Percentiles rank a stretch among this genome's conserved stretches.
phyloP scores from a whole-genome alignment of 306 rosid genomes.

The Cicer arietinum region DNA sequence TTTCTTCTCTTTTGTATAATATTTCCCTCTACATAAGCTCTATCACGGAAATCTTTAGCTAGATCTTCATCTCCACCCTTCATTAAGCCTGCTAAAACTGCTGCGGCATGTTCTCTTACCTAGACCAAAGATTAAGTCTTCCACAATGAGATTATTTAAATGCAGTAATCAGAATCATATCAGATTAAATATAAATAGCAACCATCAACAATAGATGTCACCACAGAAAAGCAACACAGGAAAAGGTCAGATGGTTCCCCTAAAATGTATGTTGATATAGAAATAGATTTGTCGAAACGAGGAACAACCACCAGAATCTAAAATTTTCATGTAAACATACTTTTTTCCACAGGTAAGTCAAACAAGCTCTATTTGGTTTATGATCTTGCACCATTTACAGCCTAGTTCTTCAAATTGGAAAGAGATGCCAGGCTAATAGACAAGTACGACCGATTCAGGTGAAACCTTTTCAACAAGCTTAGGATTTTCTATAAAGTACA shows the following conservation, averaged over 20 bases:
- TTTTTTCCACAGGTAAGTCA: constrained; percentile 29
- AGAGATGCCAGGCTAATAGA: constrained; percentile 24
- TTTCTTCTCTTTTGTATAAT: constrained; percentile 71
- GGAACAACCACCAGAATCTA: constrained; percentile 28
- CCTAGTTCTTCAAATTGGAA: constrained; percentile 18
- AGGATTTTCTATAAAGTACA: constrained; percentile 25
- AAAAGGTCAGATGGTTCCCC: constrained; percentile 30
- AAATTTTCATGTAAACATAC: background rate
- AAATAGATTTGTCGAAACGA: constrained; percentile 11
- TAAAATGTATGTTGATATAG: constrained; percentile 21
- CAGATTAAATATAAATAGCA: constrained; percentile 16
- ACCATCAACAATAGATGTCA: constrained; percentile 23
- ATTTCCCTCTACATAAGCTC: constrained; percentile 76
- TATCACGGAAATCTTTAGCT: constrained; percentile 83
- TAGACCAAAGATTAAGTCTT: constrained; percentile 48
- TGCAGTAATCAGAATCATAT: constrained; percentile 13
- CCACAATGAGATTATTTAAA: constrained; percentile 38
- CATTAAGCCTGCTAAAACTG: constrained; percentile 96
- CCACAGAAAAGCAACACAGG: constrained; percentile 37
- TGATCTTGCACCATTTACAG: constrained; percentile 24
- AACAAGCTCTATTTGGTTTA: constrained; percentile 9
- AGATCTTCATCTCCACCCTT: constrained; percentile 97
- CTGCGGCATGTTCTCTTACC: constrained; percentile 98
- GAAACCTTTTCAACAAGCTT: constrained; percentile 21
- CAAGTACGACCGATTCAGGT: background rate